These are phyloP conservation scores for Triticum timopheevii DNA, from an alignment of 176 grass and related monocot genomes.

Conservation along the genomic window DNA sequence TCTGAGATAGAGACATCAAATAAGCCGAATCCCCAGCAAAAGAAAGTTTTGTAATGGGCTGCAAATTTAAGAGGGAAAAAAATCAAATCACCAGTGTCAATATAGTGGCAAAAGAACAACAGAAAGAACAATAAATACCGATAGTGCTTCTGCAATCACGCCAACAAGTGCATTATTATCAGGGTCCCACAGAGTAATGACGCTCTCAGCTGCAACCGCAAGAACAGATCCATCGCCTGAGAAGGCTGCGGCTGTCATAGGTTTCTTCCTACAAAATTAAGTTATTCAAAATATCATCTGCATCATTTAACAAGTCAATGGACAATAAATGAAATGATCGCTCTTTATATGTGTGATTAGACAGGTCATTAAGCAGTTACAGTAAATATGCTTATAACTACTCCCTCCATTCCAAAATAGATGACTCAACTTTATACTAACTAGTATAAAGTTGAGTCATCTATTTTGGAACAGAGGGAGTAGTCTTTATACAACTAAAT, in stretches of 20 bases:
- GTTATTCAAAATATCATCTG: constrained; percentile 7
- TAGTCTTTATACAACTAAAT: background rate
- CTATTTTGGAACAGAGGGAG: too few relatives aligned
- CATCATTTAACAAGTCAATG: background rate
- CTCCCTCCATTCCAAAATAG: too few relatives aligned
- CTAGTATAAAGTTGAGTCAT: too few relatives aligned
- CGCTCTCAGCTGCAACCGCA: constrained; percentile 78
- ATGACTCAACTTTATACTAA: too few relatives aligned
- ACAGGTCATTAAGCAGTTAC: background rate
- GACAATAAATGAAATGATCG: constrained; percentile 12
- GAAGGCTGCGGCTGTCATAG: constrained; percentile 83
- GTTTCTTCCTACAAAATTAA: constrained; percentile 66
- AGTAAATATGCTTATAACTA: background rate
- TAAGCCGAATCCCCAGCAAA: constrained; percentile 70
- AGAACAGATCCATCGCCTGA: constrained; percentile 94
- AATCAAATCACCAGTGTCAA: constrained; percentile 9
- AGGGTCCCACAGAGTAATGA: constrained; percentile 92
- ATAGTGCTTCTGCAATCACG: constrained; percentile 80
- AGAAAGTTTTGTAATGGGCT: constrained; percentile 74
- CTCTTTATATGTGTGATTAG: background rate
- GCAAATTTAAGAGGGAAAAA: constrained; percentile 28
- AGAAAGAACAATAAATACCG: constrained; percentile 52
- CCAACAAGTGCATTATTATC: constrained; percentile 79
- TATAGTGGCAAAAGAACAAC: background rate
- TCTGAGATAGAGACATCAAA: constrained; percentile 66